These are phyloP conservation scores for Arabis hirsuta DNA, from an alignment of 345 rosid genomes.

Conservation along the genomic window DNA sequence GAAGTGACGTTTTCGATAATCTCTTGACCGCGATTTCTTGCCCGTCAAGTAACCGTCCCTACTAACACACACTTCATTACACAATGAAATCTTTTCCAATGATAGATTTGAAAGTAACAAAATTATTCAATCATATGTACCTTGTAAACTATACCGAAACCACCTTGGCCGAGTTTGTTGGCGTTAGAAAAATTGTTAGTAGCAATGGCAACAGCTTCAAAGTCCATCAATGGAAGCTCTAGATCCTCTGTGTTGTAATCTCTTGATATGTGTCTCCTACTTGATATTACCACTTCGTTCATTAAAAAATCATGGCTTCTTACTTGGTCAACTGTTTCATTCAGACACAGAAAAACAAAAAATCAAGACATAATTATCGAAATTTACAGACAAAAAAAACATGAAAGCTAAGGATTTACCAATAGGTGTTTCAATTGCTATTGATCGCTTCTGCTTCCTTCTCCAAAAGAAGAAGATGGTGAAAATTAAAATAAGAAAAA, in stretches of 20 bases:
- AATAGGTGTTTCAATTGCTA: conserved; percentile 15
- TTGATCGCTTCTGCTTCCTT: conserved; percentile 45
- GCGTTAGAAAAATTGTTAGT: conserved; percentile 21
- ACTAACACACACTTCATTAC: background rate
- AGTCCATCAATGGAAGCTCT: conserved; percentile 39
- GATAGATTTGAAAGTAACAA: background rate
- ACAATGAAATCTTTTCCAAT: background rate
- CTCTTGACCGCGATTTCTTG: conserved; percentile 81
- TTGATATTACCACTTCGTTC: conserved; percentile 62
- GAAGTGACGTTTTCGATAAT: conserved; percentile 68
- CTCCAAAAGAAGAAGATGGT: conserved; percentile 52
- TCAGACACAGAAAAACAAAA: background rate
- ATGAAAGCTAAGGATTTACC: conserved; percentile 1
- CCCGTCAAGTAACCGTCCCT: conserved; percentile 68
- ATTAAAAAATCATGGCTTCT: conserved; percentile 72
- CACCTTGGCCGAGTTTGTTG: conserved; percentile 49
- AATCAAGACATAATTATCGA: background rate
- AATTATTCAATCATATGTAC: conserved; percentile 40
- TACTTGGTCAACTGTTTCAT: conserved; percentile 48
- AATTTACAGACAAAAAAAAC: background rate
- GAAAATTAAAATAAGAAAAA: conserved; percentile 53
- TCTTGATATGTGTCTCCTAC: conserved; percentile 56
- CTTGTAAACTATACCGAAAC: conserved; percentile 88
- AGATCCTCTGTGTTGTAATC: conserved; percentile 34
- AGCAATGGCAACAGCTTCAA: conserved; percentile 32